Evolutionary conservation across 1,139 yeast genomes (phyloP).

Genomic region (Blastobotrys raffinosifermentans): DNA sequence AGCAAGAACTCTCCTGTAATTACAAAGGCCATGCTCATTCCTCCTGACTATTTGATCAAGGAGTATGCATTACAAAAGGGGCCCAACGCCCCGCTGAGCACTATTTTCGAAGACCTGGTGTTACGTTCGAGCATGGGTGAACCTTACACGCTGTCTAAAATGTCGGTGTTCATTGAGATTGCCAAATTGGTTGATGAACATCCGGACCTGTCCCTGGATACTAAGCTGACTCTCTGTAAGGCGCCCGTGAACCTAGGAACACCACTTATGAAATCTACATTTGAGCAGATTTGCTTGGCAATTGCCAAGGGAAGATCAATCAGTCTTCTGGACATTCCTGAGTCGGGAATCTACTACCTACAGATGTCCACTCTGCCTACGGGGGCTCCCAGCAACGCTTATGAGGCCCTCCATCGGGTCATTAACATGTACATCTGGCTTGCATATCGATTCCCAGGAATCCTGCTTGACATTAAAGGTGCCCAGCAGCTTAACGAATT

Average conservation of each 20-base stretch:
- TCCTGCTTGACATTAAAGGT: slow-evolving; percentile 69
- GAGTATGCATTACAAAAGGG: slow-evolving; percentile 22
- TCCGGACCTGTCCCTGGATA: slow-evolving; percentile 29
- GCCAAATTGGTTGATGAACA: slow-evolving; percentile 26
- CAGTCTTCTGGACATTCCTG: slow-evolving; percentile 27
- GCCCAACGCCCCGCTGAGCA: slow-evolving; percentile 18
- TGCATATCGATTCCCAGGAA: slow-evolving; percentile 76
- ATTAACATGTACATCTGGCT: slow-evolving; percentile 78
- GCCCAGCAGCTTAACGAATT: slow-evolving; percentile 56
- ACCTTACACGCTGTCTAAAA: slow-evolving; percentile 21
- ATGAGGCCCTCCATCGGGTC: slow-evolving; percentile 67
- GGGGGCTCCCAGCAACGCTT: slow-evolving; percentile 19
- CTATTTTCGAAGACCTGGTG: slow-evolving; percentile 20
- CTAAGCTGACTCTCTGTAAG: slow-evolving; percentile 28
- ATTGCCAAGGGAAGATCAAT: slow-evolving; percentile 28
- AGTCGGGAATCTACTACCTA: slow-evolving; percentile 18
- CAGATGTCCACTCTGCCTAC: slow-evolving; percentile 11
- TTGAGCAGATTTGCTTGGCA: slow-evolving; percentile 26
- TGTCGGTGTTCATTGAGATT: slow-evolving; percentile 21
- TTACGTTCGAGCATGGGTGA: slow-evolving; percentile 17
- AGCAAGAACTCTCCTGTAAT: slow-evolving; percentile 25
- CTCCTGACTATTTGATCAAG: slow-evolving; percentile 24
- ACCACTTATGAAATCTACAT: slow-evolving; percentile 21
- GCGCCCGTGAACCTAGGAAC: slow-evolving; percentile 31
- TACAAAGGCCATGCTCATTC: slow-evolving; percentile 26